Percentiles rank a stretch among this genome's conserved stretches.
These are phyloP conservation scores for Saturnispora diversa DNA, from an alignment of 805 yeast genomes.

Conservation along the genomic window DNA sequence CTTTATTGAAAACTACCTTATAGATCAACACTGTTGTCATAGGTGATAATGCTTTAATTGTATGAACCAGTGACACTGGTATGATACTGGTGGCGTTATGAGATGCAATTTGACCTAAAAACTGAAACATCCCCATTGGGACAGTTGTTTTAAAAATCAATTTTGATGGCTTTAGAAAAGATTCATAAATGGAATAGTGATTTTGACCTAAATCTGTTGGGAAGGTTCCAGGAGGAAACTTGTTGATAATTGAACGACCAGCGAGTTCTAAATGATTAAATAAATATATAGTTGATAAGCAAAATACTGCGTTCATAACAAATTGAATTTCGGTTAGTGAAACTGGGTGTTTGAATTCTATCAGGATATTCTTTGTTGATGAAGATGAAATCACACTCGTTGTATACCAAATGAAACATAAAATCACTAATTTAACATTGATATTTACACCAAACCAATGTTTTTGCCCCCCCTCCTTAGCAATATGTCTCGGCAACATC, in stretches of 20 bases:
- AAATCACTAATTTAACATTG: slow-evolving; percentile 27
- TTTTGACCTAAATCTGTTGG: slow-evolving; percentile 31
- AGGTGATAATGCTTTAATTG: slow-evolving; percentile 88
- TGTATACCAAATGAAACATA: slow-evolving; percentile 75
- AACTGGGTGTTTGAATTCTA: slow-evolving; percentile 68
- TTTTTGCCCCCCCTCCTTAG: slow-evolving; percentile 4
- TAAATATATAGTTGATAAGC: slow-evolving; percentile 32
- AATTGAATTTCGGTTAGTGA: slow-evolving; percentile 87
- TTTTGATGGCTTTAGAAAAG: slow-evolving; percentile 47
- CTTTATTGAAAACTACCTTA: slow-evolving; percentile 47
- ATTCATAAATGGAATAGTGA: slow-evolving; percentile 24
- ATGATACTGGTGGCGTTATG: slow-evolving; percentile 88
- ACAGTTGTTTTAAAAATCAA: slow-evolving; percentile 56
- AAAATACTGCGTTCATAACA: slow-evolving; percentile 56
- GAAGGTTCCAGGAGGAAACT: slow-evolving; percentile 44
- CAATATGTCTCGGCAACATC: background rate
- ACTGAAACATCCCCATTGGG: slow-evolving; percentile 94
- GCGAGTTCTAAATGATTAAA: slow-evolving; percentile 12
- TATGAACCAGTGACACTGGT: slow-evolving; percentile 92
- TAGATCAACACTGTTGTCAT: slow-evolving; percentile 79
- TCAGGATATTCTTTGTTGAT: slow-evolving; percentile 69
- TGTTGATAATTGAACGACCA: slow-evolving; percentile 17
- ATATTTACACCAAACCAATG: slow-evolving; percentile 5
- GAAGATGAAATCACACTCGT: slow-evolving; percentile 75
- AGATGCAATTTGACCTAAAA: slow-evolving; percentile 82